Conservation (phyloP, 805 yeast genomes). For the Metschnikowia corniflorae region DNA sequence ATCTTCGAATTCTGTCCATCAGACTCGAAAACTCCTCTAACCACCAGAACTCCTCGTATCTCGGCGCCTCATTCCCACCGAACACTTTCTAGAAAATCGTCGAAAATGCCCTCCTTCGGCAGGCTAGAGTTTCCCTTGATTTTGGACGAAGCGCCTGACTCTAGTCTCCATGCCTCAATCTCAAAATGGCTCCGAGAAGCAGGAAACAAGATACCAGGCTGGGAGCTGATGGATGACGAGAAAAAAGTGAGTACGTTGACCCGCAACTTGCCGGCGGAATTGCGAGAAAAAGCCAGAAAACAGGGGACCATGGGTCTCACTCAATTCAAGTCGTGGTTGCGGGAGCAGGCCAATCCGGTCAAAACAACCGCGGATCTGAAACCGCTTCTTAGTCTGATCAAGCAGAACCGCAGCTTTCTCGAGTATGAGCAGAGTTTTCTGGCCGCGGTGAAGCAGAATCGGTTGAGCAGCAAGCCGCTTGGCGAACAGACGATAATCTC, state of each 20-base stretch:
- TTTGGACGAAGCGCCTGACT: no score
- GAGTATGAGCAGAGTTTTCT: slow-evolving; percentile 4
- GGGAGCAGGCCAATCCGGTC: neutral
- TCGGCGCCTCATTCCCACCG: no score
- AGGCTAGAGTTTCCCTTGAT: no score
- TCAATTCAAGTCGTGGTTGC: slow-evolving; percentile 2
- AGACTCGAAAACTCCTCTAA: no score
- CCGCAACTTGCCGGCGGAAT: slow-evolving; percentile 5
- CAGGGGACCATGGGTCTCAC: neutral
- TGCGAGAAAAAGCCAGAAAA: neutral
- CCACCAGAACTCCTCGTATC: no score
- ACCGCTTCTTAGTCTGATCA: neutral
- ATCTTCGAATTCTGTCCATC: no score
- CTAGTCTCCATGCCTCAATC: no score
- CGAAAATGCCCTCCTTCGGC: no score
- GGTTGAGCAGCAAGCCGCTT: neutral
- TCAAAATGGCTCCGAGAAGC: neutral
- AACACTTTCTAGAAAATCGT: no score
- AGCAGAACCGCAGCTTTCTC: slow-evolving; percentile 5
- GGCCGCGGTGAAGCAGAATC: neutral
- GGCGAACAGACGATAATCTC: slow-evolving; percentile 3
- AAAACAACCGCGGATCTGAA: neutral
- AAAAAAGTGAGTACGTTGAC: slow-evolving; percentile 1
- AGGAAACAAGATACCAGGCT: slow-evolving; percentile 2
- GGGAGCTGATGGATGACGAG: slow-evolving; percentile 5